Evolutionary conservation across 306 rosid species (phyloP).

Genomic region (Sicyos edulis): DNA sequence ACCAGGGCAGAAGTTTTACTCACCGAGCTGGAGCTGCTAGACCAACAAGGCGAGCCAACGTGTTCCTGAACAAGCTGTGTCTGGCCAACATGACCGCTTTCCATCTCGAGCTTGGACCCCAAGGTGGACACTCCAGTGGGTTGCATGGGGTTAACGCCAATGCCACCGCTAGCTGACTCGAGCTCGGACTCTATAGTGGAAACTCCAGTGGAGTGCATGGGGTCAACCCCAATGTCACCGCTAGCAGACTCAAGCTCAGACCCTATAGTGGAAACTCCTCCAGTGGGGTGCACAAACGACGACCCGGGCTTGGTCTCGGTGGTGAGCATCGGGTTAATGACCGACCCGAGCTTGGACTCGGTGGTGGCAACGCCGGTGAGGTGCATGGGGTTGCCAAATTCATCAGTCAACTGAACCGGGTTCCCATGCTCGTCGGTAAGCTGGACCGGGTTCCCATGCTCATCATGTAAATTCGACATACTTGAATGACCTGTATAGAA

Average conservation of each 20-base stretch:
- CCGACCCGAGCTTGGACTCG: neutral
- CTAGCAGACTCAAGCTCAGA: too few species aligned
- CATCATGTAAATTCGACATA: neutral
- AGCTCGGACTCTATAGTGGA: conserved; percentile 29
- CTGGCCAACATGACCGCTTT: neutral
- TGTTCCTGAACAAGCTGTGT: neutral
- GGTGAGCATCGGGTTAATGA: conserved; percentile 20
- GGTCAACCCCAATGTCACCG: too few species aligned
- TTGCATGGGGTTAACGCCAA: too few species aligned
- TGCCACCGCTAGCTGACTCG: neutral
- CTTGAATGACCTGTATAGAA: too few species aligned
- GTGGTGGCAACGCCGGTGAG: conserved; percentile 58
- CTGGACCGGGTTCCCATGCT: conserved; percentile 50
- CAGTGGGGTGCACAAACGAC: too few species aligned
- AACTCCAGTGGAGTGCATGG: conserved; percentile 42
- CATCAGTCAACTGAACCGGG: conserved; percentile 32
- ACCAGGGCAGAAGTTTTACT: neutral
- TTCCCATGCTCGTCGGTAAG: conserved; percentile 57
- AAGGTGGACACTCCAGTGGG: too few species aligned
- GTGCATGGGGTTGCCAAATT: conserved; percentile 18
- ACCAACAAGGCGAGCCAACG: neutral
- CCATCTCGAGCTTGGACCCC: neutral
- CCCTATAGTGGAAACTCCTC: too few species aligned
- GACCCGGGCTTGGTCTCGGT: conserved; percentile 11
- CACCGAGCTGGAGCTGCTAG: conserved; percentile 47